A percentile compares a stretch with the other conserved stretches of the same genome.
Conservation (phyloP, 805 yeast species). For the Metschnikowia dekortorum region DNA sequence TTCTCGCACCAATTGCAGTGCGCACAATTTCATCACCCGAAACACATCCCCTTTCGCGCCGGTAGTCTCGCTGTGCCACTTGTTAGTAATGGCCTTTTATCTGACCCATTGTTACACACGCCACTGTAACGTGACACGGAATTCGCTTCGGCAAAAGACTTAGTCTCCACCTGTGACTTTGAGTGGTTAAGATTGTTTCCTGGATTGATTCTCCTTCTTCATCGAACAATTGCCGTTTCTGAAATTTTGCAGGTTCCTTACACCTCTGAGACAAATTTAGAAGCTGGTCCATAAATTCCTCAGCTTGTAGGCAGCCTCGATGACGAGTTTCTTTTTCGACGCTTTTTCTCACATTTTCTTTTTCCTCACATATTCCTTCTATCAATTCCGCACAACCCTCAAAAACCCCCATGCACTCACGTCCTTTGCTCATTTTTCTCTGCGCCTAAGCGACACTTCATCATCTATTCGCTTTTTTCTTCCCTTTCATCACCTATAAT, state of each 20-base stretch:
- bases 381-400: constrained; percentile 4
- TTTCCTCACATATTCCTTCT: background rate
- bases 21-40: background rate
- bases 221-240: background rate
- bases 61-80: background rate
- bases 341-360: constrained; percentile 1
- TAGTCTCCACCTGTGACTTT: background rate
- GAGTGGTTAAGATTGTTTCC: background rate
- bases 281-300: background rate
- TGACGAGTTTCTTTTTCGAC: constrained; percentile 2
- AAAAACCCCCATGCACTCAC: constrained; percentile 2
- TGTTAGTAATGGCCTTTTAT: background rate
- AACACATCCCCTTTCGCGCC: constrained; percentile 1
- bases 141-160: background rate
- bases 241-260: background rate
- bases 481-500: background rate
- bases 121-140: background rate
- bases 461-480: background rate
- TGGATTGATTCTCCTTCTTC: background rate
- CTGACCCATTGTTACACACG: background rate
- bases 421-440: constrained; percentile 5
- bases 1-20: constrained; percentile 4
- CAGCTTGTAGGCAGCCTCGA: background rate
- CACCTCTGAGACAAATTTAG: background rate
- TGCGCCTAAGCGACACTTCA: background rate